Evolutionary conservation across 2,329 filamentous ascomycete species (phyloP).

Genomic region (Polytolypa hystricis): DNA sequence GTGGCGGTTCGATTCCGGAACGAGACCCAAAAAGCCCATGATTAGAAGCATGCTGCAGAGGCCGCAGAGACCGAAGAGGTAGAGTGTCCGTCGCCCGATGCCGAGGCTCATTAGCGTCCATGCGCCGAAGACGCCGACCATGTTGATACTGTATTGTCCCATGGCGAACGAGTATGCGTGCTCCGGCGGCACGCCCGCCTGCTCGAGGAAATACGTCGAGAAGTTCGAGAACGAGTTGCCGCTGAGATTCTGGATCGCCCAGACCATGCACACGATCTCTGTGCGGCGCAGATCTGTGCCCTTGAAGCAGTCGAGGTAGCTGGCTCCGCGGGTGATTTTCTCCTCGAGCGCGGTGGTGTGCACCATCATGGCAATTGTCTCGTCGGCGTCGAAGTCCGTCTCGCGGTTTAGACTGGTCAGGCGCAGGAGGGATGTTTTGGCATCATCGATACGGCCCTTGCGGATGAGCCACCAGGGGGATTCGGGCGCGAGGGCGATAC

Average conservation of each 20-base stretch:
- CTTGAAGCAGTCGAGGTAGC: slow-evolving; percentile 74
- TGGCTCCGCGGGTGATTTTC: slow-evolving; percentile 60
- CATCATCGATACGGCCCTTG: slow-evolving; percentile 35
- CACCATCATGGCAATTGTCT: slow-evolving; percentile 85
- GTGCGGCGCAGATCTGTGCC: slow-evolving; percentile 68
- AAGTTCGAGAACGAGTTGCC: slow-evolving; percentile 56
- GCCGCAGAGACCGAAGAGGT: slow-evolving; percentile 62
- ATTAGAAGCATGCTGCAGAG: slow-evolving; percentile 68
- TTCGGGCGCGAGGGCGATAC: slow-evolving; percentile 38
- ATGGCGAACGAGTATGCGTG: slow-evolving; percentile 47
- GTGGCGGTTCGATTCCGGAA: slow-evolving; percentile 47
- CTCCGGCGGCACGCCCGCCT: slow-evolving; percentile 41
- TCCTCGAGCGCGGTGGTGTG: slow-evolving; percentile 76
- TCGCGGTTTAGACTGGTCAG: slow-evolving; percentile 41
- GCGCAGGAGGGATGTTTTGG: slow-evolving; percentile 32
- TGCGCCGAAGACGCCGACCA: slow-evolving; percentile 68
- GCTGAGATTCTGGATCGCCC: slow-evolving; percentile 53
- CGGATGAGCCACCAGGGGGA: slow-evolving; percentile 43
- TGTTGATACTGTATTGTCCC: slow-evolving; percentile 55
- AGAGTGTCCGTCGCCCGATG: slow-evolving; percentile 64
- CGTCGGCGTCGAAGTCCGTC: slow-evolving; percentile 66
- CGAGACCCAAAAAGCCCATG: slow-evolving; percentile 73
- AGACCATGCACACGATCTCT: slow-evolving; percentile 57
- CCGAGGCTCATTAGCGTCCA: slow-evolving; percentile 70
- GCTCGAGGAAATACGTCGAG: slow-evolving; percentile 48